These are phyloP conservation scores for Boletus semigastroideus DNA, from an alignment of 1,284 basidiomycete genomes.

Conservation along the genomic window DNA sequence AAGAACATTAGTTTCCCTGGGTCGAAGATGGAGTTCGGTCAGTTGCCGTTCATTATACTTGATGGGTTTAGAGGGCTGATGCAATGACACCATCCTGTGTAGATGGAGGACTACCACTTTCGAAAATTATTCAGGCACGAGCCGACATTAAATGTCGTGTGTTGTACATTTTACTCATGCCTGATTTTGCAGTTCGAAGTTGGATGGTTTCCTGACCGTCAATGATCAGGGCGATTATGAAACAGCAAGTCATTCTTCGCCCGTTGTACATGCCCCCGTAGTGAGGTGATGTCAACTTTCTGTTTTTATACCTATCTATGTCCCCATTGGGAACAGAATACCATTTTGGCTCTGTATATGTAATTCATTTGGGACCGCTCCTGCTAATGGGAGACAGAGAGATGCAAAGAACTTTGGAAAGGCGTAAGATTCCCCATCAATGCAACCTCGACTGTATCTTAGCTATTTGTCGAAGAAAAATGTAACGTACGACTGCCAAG, in stretches of 20 bases:
- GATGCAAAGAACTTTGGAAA: too few relatives aligned
- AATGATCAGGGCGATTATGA: not conserved
- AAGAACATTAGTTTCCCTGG: conserved; percentile 13
- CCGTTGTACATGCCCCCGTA: not conserved
- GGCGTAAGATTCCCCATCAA: too few relatives aligned
- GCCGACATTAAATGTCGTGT: not conserved
- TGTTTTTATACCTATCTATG: too few relatives aligned
- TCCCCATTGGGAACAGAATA: too few relatives aligned
- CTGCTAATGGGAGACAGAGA: too few relatives aligned
- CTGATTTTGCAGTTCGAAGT: conserved; percentile 15
- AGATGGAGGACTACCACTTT: conserved; percentile 21
- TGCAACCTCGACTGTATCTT: too few relatives aligned
- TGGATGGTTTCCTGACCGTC: conserved; percentile 13
- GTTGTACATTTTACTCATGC: not conserved
- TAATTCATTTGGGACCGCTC: too few relatives aligned
- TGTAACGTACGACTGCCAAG: too few relatives aligned
- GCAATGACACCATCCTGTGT: not conserved
- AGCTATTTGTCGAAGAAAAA: too few relatives aligned
- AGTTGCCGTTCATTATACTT: conserved; percentile 5
- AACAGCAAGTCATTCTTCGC: not conserved
- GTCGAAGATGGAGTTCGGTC: conserved; percentile 16
- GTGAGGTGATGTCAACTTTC: too few relatives aligned
- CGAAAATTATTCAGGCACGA: conserved; percentile 21
- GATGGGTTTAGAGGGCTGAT: not conserved
- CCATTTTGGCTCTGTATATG: too few relatives aligned